Base-by-base conservation (phyloP, 805 yeast genomes). In the Saturnispora kantuleensis region DNA sequence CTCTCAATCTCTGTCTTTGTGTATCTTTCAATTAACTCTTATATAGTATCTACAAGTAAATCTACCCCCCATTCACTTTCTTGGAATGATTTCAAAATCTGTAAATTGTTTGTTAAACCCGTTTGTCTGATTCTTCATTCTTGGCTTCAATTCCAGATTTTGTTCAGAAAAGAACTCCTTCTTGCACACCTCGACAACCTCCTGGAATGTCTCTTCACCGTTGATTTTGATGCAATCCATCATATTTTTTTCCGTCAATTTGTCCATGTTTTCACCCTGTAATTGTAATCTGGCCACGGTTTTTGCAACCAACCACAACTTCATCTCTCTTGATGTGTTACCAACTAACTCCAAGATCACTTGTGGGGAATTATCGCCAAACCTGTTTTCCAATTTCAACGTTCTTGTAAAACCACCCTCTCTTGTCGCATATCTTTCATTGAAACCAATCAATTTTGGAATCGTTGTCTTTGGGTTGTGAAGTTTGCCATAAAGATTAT, bases 281-380 rank as follows among this genome's bases (percentile, higher is more conserved):
- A 71, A 64, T 63, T 84, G 80, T 43, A 82, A 67, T 52, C 95
- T 73, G n/a, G 95, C 96, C 5, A 84, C 90, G 3, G 77, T 70
- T 61, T 85, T 76, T n/a, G 95, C 96, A 8, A 78, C 72, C 56
- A 77, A 66, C 78, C 94, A 84, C 51, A 78, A 73, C 54, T 81
- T 76, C 70, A 84, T 73, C 58, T 86, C 95, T 47, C 77, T 67
- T 13, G 53, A 50, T 16, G 48, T 51, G 39, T 56, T 62, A 54
- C 84, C 96, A 1, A 90, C 94, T 39, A 93, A 69, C 63, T 93
- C 98, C 44, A 93, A 58, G 8, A 89, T 79, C 0, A 93, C 80
- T 71, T 85, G 93, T 30, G 89, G 89, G 0, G 97, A 95, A 49
- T 79, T 83, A 60, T 93, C 98, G 45, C 93, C 89, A 39, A 81